Evolutionary conservation across 164 flowering plant genomes (phyloP).

Genomic region (Nymphaea colorata): DNA sequence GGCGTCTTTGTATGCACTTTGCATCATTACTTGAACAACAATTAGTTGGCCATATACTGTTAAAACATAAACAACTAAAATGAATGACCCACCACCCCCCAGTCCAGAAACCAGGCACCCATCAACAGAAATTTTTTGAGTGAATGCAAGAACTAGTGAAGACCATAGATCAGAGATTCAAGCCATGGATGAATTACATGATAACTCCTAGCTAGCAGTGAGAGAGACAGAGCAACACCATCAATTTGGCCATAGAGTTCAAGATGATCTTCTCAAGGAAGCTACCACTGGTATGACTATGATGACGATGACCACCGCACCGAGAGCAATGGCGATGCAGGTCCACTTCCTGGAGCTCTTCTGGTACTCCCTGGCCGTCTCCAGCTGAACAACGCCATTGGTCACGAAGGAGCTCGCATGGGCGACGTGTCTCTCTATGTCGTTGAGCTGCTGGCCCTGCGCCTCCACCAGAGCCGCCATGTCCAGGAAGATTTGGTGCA

Average conservation of each 20-base stretch:
- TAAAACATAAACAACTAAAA: background rate
- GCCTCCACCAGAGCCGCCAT: conserved; percentile 30
- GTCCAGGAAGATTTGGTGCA: conserved; percentile 30
- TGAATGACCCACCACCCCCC: background rate
- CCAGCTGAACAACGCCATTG: conserved; percentile 18
- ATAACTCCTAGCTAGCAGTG: too few relatives aligned
- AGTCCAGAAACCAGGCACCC: background rate
- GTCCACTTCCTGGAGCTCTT: conserved; percentile 26
- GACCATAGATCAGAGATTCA: background rate
- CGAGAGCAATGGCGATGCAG: conserved; percentile 9
- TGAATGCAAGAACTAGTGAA: background rate
- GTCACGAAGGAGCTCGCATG: conserved; percentile 21
- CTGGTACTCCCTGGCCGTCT: conserved; percentile 18
- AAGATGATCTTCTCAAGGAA: background rate
- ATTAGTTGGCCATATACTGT: background rate
- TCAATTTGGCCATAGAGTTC: too few relatives aligned
- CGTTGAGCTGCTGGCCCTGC: conserved; percentile 29
- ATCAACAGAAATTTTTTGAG: too few relatives aligned
- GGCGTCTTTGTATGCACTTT: background rate
- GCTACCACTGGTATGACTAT: background rate
- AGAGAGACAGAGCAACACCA: too few relatives aligned
- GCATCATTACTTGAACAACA: background rate
- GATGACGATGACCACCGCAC: conserved; percentile 8
- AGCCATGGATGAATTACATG: too few relatives aligned
- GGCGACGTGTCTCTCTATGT: conserved; percentile 25